Base-by-base conservation (phyloP, 2,329 filamentous ascomycete genomes). In the Pyrenophora tritici-repentis region DNA sequence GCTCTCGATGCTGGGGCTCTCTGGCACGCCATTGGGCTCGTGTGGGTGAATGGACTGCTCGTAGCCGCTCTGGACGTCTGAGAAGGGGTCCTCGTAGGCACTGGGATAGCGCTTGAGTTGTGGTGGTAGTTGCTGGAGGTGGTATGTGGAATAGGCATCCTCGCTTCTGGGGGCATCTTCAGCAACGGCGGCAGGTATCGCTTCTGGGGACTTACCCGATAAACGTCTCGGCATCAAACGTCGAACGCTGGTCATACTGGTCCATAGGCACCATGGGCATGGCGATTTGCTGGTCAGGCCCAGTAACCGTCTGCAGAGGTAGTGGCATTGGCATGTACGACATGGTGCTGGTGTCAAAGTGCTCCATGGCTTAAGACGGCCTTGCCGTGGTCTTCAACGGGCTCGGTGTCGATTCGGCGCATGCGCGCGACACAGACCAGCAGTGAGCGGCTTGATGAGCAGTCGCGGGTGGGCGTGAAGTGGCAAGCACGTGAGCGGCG, bases 321-420 rank as follows among this genome's bases (percentile, higher is more conserved):
- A 85, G 76, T 57, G 82, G 81, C 60, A 79, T 81, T 48, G 80
- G 78, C 72, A 85, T 73, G 65, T 85, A 86, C 63, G 82, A 81
- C 83, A 86, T 84, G 69, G 80, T 78, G 73, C 82, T 80, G 59
- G 81, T 81, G 69, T 85, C 82, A 73, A 82, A 85, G 70, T 81
- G 78, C 66, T 84, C 82, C 75, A 77, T 77, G 52, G 62, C 67
- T 68, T 56, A 54, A 50, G 51, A 56, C 57, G 47, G 58, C 47
- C 45, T 56, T 56, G 62, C 63, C 62, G 58, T 59, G 57, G 52
- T 52, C 29, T 52, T 51, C 47, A 52, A 42, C 54, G 42, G 37
- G 47, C 47, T 49, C 20, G 56, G 51, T 20, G 42, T 51, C 24
- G 56, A 48, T 49, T 53, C 20, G 61, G 62, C 59, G 70, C 67